Evolutionary conservation across 192 early-diverging fungal species (phyloP), one percentile per base, ranked within the genome.

Genomic region (Chytriomyces sp.): DNA sequence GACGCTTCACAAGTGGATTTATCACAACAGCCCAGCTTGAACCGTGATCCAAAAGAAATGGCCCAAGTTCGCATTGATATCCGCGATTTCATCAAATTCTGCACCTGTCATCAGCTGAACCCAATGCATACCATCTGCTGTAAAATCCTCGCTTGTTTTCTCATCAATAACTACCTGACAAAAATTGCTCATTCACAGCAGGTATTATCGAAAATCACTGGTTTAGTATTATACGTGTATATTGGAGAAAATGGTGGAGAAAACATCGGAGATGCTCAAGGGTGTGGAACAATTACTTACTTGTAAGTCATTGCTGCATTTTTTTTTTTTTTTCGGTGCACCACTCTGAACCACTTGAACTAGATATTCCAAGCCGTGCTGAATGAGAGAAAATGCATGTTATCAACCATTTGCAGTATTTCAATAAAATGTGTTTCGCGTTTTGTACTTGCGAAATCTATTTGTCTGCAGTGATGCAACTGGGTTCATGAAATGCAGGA

Each of bases 61-160:
- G 93, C 85, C 23, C 86, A 87, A 20, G 93, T 89, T 0, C 76
- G 88, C 0, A 86, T 95, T 9, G 88, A 90, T 69, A 91, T 91
- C 70, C 82, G 88, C 44, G 93, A 94, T 78, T 91, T 96, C 77
- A 81, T 91, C 64, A 90, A 92, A 50, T 94, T 95, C 65, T 69
- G 95, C 62, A 89, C 92, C 50, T 90, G 91, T 80, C 89, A 93
- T 68, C 87, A 90, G 49, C 81, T 95, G 2, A 90, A 85, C n/a
- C 95, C 95, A 16, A 85, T 81, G 67, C 90, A 93, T 74, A 90
- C 94, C 44, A 90, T 96, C 45, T 94, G 93, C 79, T 88, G 89
- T 91, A 86, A 83, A 86, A 73, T n/a, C n/a, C n/a, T n/a, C 63
- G 7, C 48, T 23, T 59, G 13, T 5, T 78, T 20, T 3, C n/a